Percentiles rank a stretch among this genome's conserved stretches.
These are phyloP conservation scores for Eucalyptus coolabah DNA, from an alignment of 345 rosid genomes.

Conservation along the genomic window DNA sequence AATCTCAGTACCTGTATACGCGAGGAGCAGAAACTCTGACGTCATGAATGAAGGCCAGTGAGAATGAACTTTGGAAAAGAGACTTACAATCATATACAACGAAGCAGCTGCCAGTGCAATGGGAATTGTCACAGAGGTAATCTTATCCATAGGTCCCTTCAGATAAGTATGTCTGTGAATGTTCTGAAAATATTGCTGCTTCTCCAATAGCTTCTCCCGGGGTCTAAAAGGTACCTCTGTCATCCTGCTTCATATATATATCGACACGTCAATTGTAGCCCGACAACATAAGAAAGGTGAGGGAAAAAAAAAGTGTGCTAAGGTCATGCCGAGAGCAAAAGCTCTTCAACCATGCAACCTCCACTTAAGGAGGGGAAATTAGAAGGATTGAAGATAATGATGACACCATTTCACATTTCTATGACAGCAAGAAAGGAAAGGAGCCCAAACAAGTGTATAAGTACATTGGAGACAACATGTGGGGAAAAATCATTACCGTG, in stretches of 20 bases:
- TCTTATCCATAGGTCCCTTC: slow-evolving; percentile 33
- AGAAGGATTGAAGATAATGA: background rate
- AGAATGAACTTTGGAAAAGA: background rate
- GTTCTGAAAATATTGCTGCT: slow-evolving; percentile 24
- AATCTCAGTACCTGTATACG: background rate
- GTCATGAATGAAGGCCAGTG: background rate
- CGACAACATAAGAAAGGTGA: background rate
- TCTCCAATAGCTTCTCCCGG: slow-evolving; percentile 6
- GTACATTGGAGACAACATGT: background rate
- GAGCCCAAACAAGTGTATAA: background rate
- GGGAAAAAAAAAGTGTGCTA: background rate
- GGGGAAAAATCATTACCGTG: background rate
- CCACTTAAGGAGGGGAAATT: background rate
- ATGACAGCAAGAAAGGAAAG: background rate
- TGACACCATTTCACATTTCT: background rate
- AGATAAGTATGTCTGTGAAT: slow-evolving; percentile 27
- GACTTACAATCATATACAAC: slow-evolving; percentile 25
- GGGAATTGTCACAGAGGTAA: slow-evolving; percentile 39
- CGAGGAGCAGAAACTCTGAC: background rate
- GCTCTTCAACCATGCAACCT: background rate
- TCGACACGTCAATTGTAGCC: background rate
- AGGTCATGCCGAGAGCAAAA: background rate
- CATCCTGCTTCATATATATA: slow-evolving; percentile 13
- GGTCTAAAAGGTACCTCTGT: slow-evolving; percentile 29
- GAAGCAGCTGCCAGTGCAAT: slow-evolving; percentile 15